Percentiles rank a stretch among this genome's conserved stretches.
Evolutionary conservation across 148 eudicot genomes (phyloP).

Genomic region (Suaeda aralocaspica): DNA sequence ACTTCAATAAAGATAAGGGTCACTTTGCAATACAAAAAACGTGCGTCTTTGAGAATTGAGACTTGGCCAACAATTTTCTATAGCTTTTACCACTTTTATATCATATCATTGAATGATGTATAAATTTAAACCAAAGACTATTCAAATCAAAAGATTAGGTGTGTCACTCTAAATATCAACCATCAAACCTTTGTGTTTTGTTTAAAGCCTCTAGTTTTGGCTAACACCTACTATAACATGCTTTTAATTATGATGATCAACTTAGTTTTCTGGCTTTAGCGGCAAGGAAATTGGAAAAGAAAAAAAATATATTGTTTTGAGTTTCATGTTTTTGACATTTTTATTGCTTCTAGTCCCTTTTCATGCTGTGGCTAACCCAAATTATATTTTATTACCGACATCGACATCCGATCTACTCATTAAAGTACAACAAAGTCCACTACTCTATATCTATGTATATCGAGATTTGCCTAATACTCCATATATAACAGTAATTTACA

Average conservation of each 20-base stretch:
- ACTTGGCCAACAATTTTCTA: not conserved
- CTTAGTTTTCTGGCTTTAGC: not conserved
- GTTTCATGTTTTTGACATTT: slow-evolving; percentile 9
- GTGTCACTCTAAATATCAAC: too few species aligned
- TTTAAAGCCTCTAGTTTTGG: too few species aligned
- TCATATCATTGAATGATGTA: too few species aligned
- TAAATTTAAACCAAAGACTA: too few species aligned
- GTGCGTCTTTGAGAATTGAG: not conserved
- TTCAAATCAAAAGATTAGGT: too few species aligned
- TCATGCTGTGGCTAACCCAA: not conserved
- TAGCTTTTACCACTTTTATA: too few species aligned
- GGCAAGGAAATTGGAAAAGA: not conserved
- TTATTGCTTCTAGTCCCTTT: not conserved
- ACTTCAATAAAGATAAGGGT: not conserved
- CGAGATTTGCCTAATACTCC: too few species aligned
- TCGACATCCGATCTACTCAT: not conserved
- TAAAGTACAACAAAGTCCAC: too few species aligned
- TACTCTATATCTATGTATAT: too few species aligned
- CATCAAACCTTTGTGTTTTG: not conserved
- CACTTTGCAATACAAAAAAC: not conserved
- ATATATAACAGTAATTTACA: too few species aligned
- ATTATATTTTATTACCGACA: not conserved
- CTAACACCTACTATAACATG: not conserved
- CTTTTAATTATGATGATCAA: not conserved
- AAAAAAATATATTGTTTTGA: not conserved